These are phyloP conservation scores for Ophiostoma fasciatum DNA, from an alignment of 2,329 filamentous ascomycete genomes.

Conservation along the genomic window DNA sequence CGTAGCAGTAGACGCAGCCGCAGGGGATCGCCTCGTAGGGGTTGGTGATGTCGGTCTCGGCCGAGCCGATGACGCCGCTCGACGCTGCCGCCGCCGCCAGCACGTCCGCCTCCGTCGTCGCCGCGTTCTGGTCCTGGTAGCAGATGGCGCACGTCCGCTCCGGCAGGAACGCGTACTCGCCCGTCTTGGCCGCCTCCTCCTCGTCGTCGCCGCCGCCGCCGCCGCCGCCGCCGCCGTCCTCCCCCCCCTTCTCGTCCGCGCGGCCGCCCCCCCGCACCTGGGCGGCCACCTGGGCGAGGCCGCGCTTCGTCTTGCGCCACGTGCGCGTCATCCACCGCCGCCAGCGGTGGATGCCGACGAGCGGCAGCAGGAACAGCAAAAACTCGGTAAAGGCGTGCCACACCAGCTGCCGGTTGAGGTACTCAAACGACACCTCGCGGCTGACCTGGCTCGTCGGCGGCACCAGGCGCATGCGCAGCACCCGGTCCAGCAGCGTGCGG, in stretches of 20 bases:
- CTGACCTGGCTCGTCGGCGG: slow-evolving; percentile 74
- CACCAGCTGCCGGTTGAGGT: slow-evolving; percentile 90
- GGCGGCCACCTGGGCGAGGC: slow-evolving; percentile 31
- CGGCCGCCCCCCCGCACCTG: slow-evolving; percentile 10
- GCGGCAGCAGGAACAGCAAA: slow-evolving; percentile 73
- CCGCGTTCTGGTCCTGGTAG: slow-evolving; percentile 81
- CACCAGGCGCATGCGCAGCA: slow-evolving; percentile 71
- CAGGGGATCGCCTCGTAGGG: slow-evolving; percentile 86
- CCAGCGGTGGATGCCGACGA: slow-evolving; percentile 93
- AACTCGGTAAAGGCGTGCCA: slow-evolving; percentile 99
- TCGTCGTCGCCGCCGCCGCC: slow-evolving; percentile 22
- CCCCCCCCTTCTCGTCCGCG: not conserved
- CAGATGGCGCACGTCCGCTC: slow-evolving; percentile 94
- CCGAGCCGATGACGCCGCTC: slow-evolving; percentile 70
- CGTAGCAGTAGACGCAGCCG: slow-evolving; percentile 89
- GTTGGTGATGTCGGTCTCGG: slow-evolving; percentile 88
- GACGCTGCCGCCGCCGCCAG: slow-evolving; percentile 52
- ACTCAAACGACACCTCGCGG: slow-evolving; percentile 92
- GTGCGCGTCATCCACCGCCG: slow-evolving; percentile 71
- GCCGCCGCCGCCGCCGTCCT: not conserved
- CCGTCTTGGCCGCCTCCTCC: slow-evolving; percentile 37
- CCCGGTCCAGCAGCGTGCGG: slow-evolving; percentile 73
- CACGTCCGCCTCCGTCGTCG: slow-evolving; percentile 59
- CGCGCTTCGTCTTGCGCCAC: slow-evolving; percentile 67
- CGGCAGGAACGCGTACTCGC: slow-evolving; percentile 73